Conservation (phyloP, 2,329 filamentous ascomycete genomes). For the Calonectria pauciramosa region DNA sequence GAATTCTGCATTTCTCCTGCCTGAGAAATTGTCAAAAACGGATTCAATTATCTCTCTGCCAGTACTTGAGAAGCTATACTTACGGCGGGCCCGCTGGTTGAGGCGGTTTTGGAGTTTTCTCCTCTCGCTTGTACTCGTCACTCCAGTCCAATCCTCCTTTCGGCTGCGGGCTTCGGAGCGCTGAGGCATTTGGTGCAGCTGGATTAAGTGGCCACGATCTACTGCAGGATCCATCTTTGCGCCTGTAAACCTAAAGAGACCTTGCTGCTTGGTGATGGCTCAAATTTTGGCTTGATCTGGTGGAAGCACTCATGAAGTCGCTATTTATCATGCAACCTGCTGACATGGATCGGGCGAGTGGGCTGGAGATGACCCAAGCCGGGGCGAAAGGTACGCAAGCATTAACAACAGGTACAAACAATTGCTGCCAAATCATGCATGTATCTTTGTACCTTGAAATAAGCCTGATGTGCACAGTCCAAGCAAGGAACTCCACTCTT, state of each 20-base stretch:
- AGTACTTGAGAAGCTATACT: neutral
- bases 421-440: fast-evolving
- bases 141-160: constrained; percentile 51
- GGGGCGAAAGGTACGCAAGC: neutral
- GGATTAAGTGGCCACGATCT: neutral
- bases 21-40: neutral
- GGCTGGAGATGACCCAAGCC: neutral
- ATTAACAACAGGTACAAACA: neutral
- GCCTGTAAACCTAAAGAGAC: neutral
- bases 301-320: neutral
- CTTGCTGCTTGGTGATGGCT: neutral
- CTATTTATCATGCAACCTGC: constrained; percentile 16
- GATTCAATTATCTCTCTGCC: no score
- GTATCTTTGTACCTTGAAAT: neutral
- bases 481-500: neutral
- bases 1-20: neutral
- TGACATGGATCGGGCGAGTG: neutral
- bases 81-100: constrained; percentile 44
- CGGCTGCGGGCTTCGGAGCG: neutral
- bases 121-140: constrained; percentile 43
- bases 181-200: constrained; percentile 9
- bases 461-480: neutral
- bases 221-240: neutral
- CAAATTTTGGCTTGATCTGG: neutral
- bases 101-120: constrained; percentile 43